Evolutionary conservation across 129 eudicot genomes (phyloP), one percentile per base, ranked within the genome.

Genomic region (Cynara cardunculus): DNA sequence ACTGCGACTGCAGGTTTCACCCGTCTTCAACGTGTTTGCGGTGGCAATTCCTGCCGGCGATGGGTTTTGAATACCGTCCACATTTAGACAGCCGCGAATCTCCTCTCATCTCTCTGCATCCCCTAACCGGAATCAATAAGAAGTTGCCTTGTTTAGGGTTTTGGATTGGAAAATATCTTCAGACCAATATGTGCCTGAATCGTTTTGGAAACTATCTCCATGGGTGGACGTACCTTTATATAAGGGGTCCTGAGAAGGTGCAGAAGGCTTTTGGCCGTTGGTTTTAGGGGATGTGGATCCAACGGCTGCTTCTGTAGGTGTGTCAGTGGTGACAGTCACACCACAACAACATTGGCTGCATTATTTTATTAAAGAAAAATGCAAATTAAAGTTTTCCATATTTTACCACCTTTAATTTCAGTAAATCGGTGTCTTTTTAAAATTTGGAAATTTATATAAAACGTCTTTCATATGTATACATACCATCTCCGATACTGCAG

Each of bases 11-110:
- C 19, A 77, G 12, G 1, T 35, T 80, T 89, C 92, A 92, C 88
- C 94, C 97, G 97, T 86, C 92, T 75, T 92, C 92, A 14, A 89
- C 93, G 98, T 93, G 87, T 71, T 93, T 93, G 46, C 98, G 96
- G 91, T 93, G 98, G 85, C 98, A 89, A 77, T 81, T 90, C 67
- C 98, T 86, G 87, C 96, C 98, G 84, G 91, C 89, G 74, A 85
- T 78, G 79, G 88, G 80, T 75, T 90, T 90, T 19, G 83, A 81
- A 81, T 62, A 62, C 31, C 84, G 84, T 6, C 81, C 86, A 78
- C 86, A 78, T 74, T 86, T 87, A 87, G 76, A 84, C 80, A 78
- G 78, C 78, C 69, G 83, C 91, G 88, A 78, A 69, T 88, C 35
- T 78, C 71, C 80, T 81, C 74, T 86, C 98, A 93, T 93, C 93